Evolutionary conservation across 2,329 filamentous ascomycete species (phyloP), one percentile per base, ranked within the genome.

Genomic region (Ascosphaera apis): DNA sequence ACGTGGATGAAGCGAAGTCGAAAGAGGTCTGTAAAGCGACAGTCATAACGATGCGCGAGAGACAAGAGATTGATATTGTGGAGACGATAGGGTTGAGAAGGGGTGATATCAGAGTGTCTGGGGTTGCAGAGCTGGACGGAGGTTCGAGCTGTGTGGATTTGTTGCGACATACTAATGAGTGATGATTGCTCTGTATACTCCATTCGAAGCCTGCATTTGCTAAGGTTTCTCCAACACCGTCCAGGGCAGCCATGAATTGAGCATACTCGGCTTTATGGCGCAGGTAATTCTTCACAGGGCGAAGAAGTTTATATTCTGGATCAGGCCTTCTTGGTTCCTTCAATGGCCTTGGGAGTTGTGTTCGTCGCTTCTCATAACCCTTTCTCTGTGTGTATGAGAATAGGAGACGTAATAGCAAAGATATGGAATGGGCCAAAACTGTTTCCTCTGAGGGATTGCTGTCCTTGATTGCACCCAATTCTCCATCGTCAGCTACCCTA

Each of bases 381-480:
- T 78, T 69, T 7, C 76, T 70, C 51, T 95, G 86, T 2, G 79
- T 72, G 43, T 84, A 74, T 34, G 68, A 69, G 5, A 95, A 69
- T 2, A 93, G 63, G 15, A 93, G 65, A 30, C 81, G 73, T 3
- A 92, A 63, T 0, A 70, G 65, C 35, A 78, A 60, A 2, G 69
- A 66, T 18, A 82, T 61, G 4, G 66, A 63, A 48, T 83, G 66
- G 2, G 82, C 77, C 16, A 78, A 57, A 44, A 45, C 48, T 41
- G 45, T 53, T 25, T 48, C 40, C 4, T 43, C 43, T 2, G 41
- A 38, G 6, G 38, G 41, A 15, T 45, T 43, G 31, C 44, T 35
- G 16, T 32, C 31, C 8, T 32, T 5, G 25, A 38, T 25, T 36
- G 43, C 16, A 11, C 40, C 36, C 21, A 43, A 39, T 23, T 50